Base-by-base conservation (phyloP, 139 green algal genomes). In the Haematococcus lacustris region DNA sequence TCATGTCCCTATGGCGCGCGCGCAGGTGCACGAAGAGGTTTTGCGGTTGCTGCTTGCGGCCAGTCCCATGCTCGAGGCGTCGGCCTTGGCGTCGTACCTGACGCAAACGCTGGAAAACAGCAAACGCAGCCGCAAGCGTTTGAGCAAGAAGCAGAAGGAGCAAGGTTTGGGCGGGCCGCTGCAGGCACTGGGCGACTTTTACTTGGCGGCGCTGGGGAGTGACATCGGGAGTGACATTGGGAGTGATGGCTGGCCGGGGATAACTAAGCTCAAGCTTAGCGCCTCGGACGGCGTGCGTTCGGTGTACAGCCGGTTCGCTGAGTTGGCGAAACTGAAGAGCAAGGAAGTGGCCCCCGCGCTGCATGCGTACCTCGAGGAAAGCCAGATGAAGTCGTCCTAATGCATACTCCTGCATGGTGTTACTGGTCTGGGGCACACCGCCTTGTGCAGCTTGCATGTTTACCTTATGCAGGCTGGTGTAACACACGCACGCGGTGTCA, bases 21-120 rank as follows among this genome's bases (percentile, higher is more conserved):
- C 51, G 17, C 76, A 92, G 82, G 83, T 87, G 64, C 89, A 94
- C 47, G 83, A 91, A 71, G 86, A 93, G 82, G 82, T 93, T 38
- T 71, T 94, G 75, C 84, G 84, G 28, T 76, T 94, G 75, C 77
- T 94, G 74, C 78, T 88, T 68, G 84, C 76, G 1, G 85, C 85
- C 0, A 75, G 81, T 23, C 73, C 76, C 1, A 66, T 82, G 64
- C 78, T 91, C 38, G 70, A 68, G 0, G 59, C 62, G 3, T 32
- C 38, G 26, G 53, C 80, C 68, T 75, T 91, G 13, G 81, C 68
- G 61, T 51, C 62, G 51, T 87, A 90, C 68, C 78, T 91, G 38
- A 51, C 60, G 37, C 66, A 43, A 26, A 85, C 82, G 0, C 78
- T 91, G 33, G 73, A 81, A 25, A 68, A 78, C 71, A 84, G 78